These are phyloP conservation scores for Sporisorium graminicola DNA, from an alignment of 1,284 basidiomycete species.

Conservation along the genomic window DNA sequence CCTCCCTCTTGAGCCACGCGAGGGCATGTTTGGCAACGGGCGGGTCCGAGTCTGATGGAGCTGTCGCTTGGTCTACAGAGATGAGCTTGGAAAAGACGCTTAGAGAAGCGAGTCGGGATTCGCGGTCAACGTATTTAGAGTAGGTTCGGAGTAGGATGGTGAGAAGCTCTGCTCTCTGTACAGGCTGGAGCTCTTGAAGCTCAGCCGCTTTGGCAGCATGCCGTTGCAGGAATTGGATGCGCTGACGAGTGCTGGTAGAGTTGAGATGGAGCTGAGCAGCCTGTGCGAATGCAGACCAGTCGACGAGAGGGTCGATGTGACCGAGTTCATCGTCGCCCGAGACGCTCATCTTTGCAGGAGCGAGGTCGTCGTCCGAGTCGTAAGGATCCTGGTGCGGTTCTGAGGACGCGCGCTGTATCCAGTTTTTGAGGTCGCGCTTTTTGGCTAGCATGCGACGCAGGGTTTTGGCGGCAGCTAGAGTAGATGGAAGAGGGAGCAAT, in stretches of 20 bases:
- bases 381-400: conserved; percentile 54
- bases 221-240: conserved; percentile 47
- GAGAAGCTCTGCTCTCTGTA: conserved; percentile 80
- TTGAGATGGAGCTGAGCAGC: conserved; percentile 35
- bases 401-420: conserved; percentile 40
- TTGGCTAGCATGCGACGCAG: conserved; percentile 45
- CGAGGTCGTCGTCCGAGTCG: conserved; percentile 64
- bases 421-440: conserved; percentile 51
- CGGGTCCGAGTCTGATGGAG: conserved; percentile 64
- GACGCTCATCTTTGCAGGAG: conserved; percentile 49
- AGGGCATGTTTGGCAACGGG: conserved; percentile 79
- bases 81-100: conserved; percentile 77
- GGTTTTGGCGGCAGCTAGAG: too few species aligned
- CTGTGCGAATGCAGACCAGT: conserved; percentile 57
- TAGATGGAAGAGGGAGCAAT: not conserved
- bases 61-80: conserved; percentile 72
- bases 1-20: conserved; percentile 79
- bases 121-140: conserved; percentile 79
- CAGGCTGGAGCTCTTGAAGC: conserved; percentile 73
- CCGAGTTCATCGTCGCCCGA: conserved; percentile 24
- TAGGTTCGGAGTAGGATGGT: conserved; percentile 80
- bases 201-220: conserved; percentile 39
- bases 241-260: conserved; percentile 45
- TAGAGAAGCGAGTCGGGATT: conserved; percentile 80
- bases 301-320: conserved; percentile 29